These are phyloP conservation scores for Rhodomyrtus psidioides DNA, from an alignment of 441 rosid genomes.

Conservation along the genomic window DNA sequence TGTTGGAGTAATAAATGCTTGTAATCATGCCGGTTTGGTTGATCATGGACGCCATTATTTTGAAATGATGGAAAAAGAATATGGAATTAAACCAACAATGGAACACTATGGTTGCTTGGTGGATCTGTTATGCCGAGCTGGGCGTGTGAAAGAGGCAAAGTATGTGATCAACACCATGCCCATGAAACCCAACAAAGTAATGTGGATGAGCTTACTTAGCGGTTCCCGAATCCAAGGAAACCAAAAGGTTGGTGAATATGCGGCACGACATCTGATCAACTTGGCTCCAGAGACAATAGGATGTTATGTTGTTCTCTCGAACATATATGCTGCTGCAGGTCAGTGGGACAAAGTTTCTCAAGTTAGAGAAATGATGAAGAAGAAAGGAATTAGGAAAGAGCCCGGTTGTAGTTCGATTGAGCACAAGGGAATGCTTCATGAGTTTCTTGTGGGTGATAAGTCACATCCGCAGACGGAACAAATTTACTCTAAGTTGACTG, in stretches of 20 bases:
- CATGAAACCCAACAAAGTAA: slow-evolving; percentile 32
- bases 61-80: slow-evolving; percentile 30
- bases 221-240: slow-evolving; percentile 31
- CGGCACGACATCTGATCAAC: slow-evolving; percentile 26
- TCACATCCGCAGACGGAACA: slow-evolving; percentile 30
- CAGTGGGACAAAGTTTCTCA: slow-evolving; percentile 36
- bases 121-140: slow-evolving; percentile 38
- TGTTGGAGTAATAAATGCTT: slow-evolving; percentile 46
- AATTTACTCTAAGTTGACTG: slow-evolving; percentile 29
- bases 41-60: slow-evolving; percentile 35
- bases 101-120: slow-evolving; percentile 49
- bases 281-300: slow-evolving; percentile 30
- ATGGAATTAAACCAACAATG: slow-evolving; percentile 25
- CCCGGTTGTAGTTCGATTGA: slow-evolving; percentile 50
- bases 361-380: slow-evolving; percentile 46
- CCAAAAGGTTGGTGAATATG: slow-evolving; percentile 31
- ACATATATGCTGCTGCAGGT: slow-evolving; percentile 38
- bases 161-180: slow-evolving; percentile 24
- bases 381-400: slow-evolving; percentile 32
- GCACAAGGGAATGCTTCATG: slow-evolving; percentile 29
- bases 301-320: slow-evolving; percentile 33
- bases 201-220: slow-evolving; percentile 41
- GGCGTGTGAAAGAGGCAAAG: slow-evolving; percentile 39
- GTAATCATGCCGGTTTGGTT: slow-evolving; percentile 40
- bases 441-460: slow-evolving; percentile 37